Conservation (phyloP, 2,329 filamentous ascomycete genomes). For the Cercospora zeina region DNA sequence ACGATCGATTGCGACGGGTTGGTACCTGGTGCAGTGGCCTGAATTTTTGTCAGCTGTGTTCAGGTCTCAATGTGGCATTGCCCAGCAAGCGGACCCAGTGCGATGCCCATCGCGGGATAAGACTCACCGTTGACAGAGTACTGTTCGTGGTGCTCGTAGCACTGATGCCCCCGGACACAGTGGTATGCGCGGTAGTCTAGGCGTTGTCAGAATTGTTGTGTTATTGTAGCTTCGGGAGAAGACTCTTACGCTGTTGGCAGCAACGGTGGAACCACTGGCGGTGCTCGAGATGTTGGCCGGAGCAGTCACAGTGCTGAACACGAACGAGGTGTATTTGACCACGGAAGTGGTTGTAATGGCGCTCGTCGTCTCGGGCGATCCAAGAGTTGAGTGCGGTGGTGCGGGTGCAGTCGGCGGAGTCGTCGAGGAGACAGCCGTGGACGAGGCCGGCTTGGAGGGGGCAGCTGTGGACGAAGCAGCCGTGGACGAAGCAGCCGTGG, state of each 20-base stretch:
- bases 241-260: constrained; percentile 15
- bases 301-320: constrained; percentile 9
- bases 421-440: neutral
- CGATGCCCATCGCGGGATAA: neutral
- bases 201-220: neutral
- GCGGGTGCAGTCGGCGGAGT: neutral
- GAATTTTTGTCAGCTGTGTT: neutral
- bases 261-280: neutral
- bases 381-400: neutral
- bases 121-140: constrained; percentile 18
- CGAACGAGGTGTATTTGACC: constrained; percentile 9
- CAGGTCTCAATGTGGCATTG: neutral
- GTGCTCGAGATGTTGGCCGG: constrained; percentile 8
- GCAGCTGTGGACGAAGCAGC: neutral
- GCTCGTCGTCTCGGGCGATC: neutral
- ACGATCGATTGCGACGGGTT: constrained; percentile 14
- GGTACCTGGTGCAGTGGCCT: constrained; percentile 5
- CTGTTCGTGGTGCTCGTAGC: constrained; percentile 13
- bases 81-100: neutral
- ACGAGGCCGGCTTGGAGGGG: neutral
- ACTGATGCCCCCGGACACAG: constrained; percentile 6
- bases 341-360: constrained; percentile 1
- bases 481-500: neutral
- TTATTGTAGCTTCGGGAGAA: neutral
- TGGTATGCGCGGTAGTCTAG: constrained; percentile 6